phyloP scores from a whole-genome alignment of 768 basidiomycete species.

The Cystobasidium tubakii region DNA sequence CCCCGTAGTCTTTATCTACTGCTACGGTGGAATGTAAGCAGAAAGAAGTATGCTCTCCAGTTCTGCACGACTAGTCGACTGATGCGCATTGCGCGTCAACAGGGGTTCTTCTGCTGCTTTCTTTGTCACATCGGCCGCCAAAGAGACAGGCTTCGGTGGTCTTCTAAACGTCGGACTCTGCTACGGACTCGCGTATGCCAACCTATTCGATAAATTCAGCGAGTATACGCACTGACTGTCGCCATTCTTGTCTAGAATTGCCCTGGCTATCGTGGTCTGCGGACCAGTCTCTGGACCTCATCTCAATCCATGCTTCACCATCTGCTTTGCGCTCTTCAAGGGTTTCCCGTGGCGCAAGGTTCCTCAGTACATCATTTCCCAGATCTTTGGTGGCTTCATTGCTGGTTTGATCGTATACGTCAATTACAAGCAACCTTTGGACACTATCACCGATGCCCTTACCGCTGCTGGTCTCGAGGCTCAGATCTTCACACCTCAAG shows the following conservation, averaged over 20 bases:
- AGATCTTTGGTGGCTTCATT: constrained; percentile 63
- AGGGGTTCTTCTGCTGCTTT: constrained; percentile 34
- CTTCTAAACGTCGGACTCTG: constrained; percentile 59
- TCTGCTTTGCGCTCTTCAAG: constrained; percentile 64
- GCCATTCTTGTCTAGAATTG: not conserved
- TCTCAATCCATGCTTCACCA: constrained; percentile 65
- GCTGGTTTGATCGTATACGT: constrained; percentile 60
- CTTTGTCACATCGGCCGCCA: not conserved
- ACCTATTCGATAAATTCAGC: constrained; percentile 55
- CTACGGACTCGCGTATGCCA: constrained; percentile 60
- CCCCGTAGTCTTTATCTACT: constrained; percentile 26
- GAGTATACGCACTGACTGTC: not conserved
- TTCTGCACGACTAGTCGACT: too few relatives aligned
- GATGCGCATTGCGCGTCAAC: too few relatives aligned
- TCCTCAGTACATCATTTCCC: constrained; percentile 66
- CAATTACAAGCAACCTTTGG: constrained; percentile 59
- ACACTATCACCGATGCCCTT: constrained; percentile 21
- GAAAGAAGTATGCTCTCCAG: not conserved
- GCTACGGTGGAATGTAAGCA: constrained; percentile 30
- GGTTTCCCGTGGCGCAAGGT: constrained; percentile 76
- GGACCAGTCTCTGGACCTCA: constrained; percentile 51
- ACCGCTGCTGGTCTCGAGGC: constrained; percentile 35
- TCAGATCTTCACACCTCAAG: constrained; percentile 13
- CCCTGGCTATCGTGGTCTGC: constrained; percentile 11
- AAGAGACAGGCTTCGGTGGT: constrained; percentile 49